Evolutionary conservation across 805 yeast species (phyloP), one percentile per base, ranked within the genome.

Genomic region (Pichia pseudocactophila): DNA sequence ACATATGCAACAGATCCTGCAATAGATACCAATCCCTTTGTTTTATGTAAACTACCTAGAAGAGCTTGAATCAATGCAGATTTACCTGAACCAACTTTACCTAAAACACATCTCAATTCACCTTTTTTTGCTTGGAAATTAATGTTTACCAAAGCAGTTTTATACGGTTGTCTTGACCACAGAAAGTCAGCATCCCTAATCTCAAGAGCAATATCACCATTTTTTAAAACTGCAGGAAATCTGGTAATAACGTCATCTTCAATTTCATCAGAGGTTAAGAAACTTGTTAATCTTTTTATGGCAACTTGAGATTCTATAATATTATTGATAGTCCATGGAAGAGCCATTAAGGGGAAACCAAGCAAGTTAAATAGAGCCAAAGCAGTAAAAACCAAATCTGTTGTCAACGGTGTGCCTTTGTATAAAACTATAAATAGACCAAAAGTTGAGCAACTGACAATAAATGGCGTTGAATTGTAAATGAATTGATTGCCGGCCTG

Each of bases 361-460:
- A 92, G 72, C 57, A 92, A 68, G 61, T 90, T 92, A 70, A 90
- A 92, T 40, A 89, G 70, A 7, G 96, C 73, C 43, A 87, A 70
- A 3, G 97, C 95, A 25, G 96, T 88, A 69, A 90, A 84, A 6
- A 92, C 96, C 48, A 89, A 71, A 52, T 92, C 97, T 1, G 97
- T 83, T 1, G 90, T 74, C 56, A 92, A 72, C 28, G 95, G 88
- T 39, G 62, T 68, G 46, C 66, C 63, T 42, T 72, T 73, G 39
- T 56, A 55, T 42, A 78, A 73, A 30, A 76, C 62, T 41, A 72
- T 68, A 58, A 81, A 94, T 13, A 81, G 70, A 3, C 83, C 95
- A 68, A 92, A 92, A 0, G 97, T 89, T 1, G 85, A 74, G 58
- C 94, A 82, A 38, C 94, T 80, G 26, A 94, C 97, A 50, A 90